Base-by-base conservation (phyloP, 2,329 filamentous ascomycete genomes). In the Pestalotiopsis sp. region DNA sequence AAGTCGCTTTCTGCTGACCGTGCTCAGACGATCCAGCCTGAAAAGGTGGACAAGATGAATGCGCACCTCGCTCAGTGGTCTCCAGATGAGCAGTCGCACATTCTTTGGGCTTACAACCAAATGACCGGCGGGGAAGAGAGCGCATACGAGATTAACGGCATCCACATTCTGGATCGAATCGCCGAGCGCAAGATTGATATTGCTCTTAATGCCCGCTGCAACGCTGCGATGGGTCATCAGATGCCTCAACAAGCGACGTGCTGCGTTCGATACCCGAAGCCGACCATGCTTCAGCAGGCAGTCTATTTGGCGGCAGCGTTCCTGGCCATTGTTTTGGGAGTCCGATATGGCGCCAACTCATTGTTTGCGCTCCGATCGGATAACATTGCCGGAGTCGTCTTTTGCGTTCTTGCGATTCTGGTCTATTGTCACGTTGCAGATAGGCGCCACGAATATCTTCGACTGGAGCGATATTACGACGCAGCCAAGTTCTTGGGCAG, bases 151-250 rank as follows among this genome's bases (percentile, higher is more conserved):
- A 79, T 81, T 58, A 84, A 83, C 68, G 86, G 86, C 14, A 72
- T 89, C 27, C 85, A 87, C 75, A 80, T 86, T 11, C 77, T 81
- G 13, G 79, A 83, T 14, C 78, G 75, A 31, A 80, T 88, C 36
- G 82, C 84, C 1, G 78, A 79, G 61, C 78, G 78, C 66, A 84
- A 86, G 77, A 83, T 85, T 14, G 84, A 90, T 72, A 75, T 89
- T 20, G 75, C 87, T 1, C 80, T 90, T 64, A 88, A 87, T 69
- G 77, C 84, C 36, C 83, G 84, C 59, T 90, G 88, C 77, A 90
- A 90, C 74, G 79, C 81, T 68, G 74, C 80, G 20, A 77, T 77
- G 3, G 70, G 76, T 17, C 77, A 78, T n/a, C 77, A 77, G 31
- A 82, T 82, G 69, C 81, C 82, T 0, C 83, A 84, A 71, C 79